Evolutionary conservation across 495 filamentous ascomycete species (phyloP), one percentile per base, ranked within the genome.

Genomic region (Tuber calosporum): DNA sequence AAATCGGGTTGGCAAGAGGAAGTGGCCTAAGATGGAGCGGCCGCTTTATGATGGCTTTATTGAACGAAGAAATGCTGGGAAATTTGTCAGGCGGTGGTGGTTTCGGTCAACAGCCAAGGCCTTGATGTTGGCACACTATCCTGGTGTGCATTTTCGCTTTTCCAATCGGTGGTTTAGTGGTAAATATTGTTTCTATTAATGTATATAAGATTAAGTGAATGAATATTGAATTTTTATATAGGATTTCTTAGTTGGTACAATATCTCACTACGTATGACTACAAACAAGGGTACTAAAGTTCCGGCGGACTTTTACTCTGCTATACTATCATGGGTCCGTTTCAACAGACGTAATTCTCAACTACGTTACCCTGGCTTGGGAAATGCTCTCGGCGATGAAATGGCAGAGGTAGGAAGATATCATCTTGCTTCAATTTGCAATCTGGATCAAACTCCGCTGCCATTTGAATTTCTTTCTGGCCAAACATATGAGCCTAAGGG

Each of bases 391-490:
- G n/a, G n/a, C n/a, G n/a, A n/a, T n/a, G n/a, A n/a, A n/a, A n/a
- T n/a, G n/a, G n/a, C n/a, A n/a, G n/a, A n/a, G 70, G 9, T 66
- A 11, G 37, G 53, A 1, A 37, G 11, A 39, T 72, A 4, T 9
- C 66, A 26, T 26, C 20, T 26, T 39, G 39, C 20, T 15, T 11
- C 39, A 34, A 66, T 74, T 15, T 72, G 36, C 19, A 72, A 66
- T 39, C 42, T 72, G 70, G 70, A 66, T 34, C 19, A 69, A 19
- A 66, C 45, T n/a, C 68, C 45, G 5, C 38, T 70, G 39, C 72
- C 67, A 36, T 70, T 66, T 36, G 22, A 70, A 37, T 70, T 1
- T 45, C n/a, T n/a, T n/a, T n/a, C n/a, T n/a, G n/a, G n/a, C n/a
- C n/a, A n/a, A n/a, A n/a, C n/a, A n/a, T n/a, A 70, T 36, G 37